Conservation (phyloP, 768 basidiomycete genomes). For the Suillus discolor region DNA sequence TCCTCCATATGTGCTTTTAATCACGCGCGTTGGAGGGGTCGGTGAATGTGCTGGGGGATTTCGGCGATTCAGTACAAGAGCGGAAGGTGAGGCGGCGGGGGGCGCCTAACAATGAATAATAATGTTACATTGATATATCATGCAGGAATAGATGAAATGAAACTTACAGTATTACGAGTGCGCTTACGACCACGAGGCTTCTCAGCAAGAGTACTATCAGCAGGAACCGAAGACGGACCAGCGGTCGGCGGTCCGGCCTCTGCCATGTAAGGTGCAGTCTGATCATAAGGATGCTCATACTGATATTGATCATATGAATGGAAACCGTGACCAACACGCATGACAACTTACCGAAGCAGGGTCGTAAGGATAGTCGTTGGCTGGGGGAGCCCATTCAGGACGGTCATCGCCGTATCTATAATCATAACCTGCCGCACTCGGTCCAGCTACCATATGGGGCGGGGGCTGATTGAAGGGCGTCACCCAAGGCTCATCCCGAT, state of each 20-base stretch:
- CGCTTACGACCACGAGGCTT: slow-evolving; percentile 71
- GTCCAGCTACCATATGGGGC: slow-evolving; percentile 48
- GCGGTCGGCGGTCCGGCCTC: slow-evolving; percentile 51
- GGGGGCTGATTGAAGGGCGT: slow-evolving; percentile 53
- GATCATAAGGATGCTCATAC: slow-evolving; percentile 62
- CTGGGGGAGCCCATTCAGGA: slow-evolving; percentile 43
- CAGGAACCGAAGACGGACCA: slow-evolving; percentile 39
- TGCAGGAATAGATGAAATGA: not conserved
- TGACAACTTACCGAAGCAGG: slow-evolving; percentile 46
- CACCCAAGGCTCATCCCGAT: slow-evolving; percentile 59
- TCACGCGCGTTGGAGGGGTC: slow-evolving; percentile 78
- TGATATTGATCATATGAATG: slow-evolving; percentile 26
- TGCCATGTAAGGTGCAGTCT: slow-evolving; percentile 55
- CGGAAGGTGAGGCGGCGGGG: slow-evolving; percentile 67
- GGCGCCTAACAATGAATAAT: slow-evolving; percentile 41
- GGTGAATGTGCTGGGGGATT: slow-evolving; percentile 76
- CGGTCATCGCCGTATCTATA: slow-evolving; percentile 70
- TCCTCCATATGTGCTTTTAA: slow-evolving; percentile 89
- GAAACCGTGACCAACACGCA: not conserved
- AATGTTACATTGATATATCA: slow-evolving; percentile 12
- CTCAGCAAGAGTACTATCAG: slow-evolving; percentile 35
- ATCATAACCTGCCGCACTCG: slow-evolving; percentile 49
- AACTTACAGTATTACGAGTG: slow-evolving; percentile 55
- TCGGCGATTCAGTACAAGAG: slow-evolving; percentile 66
- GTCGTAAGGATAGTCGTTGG: slow-evolving; percentile 56